A percentile compares a stretch with the other conserved stretches of the same genome.
These are phyloP conservation scores for Suillus clintonianus DNA, from an alignment of 768 basidiomycete species.

Conservation along the genomic window DNA sequence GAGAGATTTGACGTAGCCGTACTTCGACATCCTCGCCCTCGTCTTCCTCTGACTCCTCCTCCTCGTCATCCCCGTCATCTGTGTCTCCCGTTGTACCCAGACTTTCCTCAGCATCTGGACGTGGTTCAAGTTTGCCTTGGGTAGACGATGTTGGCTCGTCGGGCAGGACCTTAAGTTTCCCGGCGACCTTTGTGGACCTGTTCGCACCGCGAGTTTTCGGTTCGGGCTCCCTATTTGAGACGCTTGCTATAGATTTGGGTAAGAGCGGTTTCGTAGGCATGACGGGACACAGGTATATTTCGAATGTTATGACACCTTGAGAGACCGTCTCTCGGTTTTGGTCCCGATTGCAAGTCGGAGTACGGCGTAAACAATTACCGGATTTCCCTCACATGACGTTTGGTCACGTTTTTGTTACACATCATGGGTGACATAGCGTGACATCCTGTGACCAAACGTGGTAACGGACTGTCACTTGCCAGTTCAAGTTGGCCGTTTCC, in stretches of 20 bases:
- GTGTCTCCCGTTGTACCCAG: constrained; percentile 57
- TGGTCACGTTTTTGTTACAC: not conserved
- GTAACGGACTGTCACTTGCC: too few species aligned
- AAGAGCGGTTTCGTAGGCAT: constrained; percentile 35
- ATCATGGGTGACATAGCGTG: too few species aligned
- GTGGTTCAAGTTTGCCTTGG: constrained; percentile 16
- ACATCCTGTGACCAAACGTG: too few species aligned
- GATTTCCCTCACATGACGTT: not conserved
- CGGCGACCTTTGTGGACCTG: constrained; percentile 77
- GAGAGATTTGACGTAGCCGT: constrained; percentile 67
- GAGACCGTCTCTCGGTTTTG: not conserved
- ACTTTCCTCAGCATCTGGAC: constrained; percentile 41
- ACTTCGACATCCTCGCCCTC: constrained; percentile 63
- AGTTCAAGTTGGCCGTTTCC: too few species aligned
- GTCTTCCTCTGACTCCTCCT: constrained; percentile 55
- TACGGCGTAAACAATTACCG: too few species aligned
- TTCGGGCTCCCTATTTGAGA: constrained; percentile 5
- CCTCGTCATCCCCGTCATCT: constrained; percentile 67
- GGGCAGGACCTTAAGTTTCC: constrained; percentile 86
- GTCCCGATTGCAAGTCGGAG: not conserved
- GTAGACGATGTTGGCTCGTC: constrained; percentile 67
- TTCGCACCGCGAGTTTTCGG: constrained; percentile 71
- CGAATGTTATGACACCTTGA: not conserved
- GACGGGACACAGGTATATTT: constrained; percentile 4
- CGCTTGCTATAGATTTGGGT: constrained; percentile 29